Evolutionary conservation across 352 stramenopile species (phyloP).

Genomic region (Plasmopara viticola): DNA sequence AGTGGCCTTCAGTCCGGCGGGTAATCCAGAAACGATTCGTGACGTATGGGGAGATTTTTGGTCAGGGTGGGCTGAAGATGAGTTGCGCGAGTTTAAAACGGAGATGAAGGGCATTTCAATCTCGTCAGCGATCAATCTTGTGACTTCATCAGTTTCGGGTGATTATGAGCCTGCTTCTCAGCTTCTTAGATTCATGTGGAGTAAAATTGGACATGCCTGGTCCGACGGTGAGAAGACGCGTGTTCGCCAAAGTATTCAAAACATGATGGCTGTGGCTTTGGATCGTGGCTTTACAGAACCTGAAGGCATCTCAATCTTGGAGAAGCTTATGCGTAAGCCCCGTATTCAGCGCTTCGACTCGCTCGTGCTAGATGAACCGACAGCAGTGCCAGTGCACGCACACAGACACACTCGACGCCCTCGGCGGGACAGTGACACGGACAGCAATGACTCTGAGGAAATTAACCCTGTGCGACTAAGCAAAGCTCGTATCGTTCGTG

Average conservation of each 20-base stretch:
- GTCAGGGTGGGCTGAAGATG: slow-evolving; percentile 79
- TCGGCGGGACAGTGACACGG: slow-evolving; percentile 47
- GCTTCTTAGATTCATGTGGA: slow-evolving; percentile 76
- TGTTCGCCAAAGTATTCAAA: slow-evolving; percentile 80
- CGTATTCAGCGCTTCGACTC: slow-evolving; percentile 67
- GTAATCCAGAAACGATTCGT: slow-evolving; percentile 75
- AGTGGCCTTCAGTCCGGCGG: slow-evolving; percentile 73
- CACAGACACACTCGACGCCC: slow-evolving; percentile 43
- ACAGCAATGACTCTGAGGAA: slow-evolving; percentile 32
- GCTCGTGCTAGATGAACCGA: slow-evolving; percentile 53
- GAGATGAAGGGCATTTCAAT: slow-evolving; percentile 75
- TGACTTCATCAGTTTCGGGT: slow-evolving; percentile 72
- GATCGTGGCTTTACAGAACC: slow-evolving; percentile 68
- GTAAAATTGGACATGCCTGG: slow-evolving; percentile 77
- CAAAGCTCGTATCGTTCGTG: slow-evolving; percentile 51
- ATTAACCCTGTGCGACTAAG: slow-evolving; percentile 52
- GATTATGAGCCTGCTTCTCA: slow-evolving; percentile 71
- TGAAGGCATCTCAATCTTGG: slow-evolving; percentile 57
- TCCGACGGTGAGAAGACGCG: slow-evolving; percentile 79
- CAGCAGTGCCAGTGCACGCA: slow-evolving; percentile 44
- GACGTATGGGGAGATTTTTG: slow-evolving; percentile 83
- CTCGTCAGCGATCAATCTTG: slow-evolving; percentile 64
- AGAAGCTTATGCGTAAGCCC: slow-evolving; percentile 60
- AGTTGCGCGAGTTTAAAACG: slow-evolving; percentile 73
- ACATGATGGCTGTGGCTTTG: slow-evolving; percentile 78